These are phyloP conservation scores for Allium cepa DNA, from an alignment of 106 monocot genomes.

Conservation along the genomic window DNA sequence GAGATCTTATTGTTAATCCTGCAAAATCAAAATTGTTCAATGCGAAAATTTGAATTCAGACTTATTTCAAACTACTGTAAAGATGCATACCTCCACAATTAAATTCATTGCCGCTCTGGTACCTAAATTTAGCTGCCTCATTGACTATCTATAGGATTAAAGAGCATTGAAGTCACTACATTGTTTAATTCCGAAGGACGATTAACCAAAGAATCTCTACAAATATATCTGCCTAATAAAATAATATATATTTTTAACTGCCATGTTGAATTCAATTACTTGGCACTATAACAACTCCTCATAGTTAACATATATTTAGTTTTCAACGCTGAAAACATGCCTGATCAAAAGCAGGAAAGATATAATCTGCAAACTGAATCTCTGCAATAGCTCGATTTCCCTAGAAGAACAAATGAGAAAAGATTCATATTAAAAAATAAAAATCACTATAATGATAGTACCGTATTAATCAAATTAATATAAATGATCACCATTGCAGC, in stretches of 20 bases:
- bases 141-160: slow-evolving; percentile 65
- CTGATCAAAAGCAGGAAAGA: slow-evolving; percentile 99
- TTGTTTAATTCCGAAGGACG: too few species aligned
- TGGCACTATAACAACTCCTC: too few species aligned
- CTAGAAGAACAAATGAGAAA: slow-evolving; percentile 14
- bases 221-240: too few species aligned
- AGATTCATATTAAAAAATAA: not conserved
- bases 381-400: slow-evolving; percentile 98
- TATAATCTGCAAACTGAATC: slow-evolving; percentile 99
- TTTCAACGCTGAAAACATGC: slow-evolving; percentile 21
- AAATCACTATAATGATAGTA: not conserved
- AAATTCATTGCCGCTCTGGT: slow-evolving; percentile 89
- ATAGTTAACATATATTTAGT: too few species aligned
- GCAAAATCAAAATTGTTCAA: not conserved
- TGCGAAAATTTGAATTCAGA: not conserved
- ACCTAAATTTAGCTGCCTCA: slow-evolving; percentile 98
- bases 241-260: too few species aligned
- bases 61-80: not conserved
- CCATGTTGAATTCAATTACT: too few species aligned
- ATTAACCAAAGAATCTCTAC: too few species aligned
- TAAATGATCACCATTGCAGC: slow-evolving; percentile 77
- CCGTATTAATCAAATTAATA: not conserved
- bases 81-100: slow-evolving; percentile 84
- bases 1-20: slow-evolving; percentile 92
- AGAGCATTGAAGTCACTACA: not conserved